Evolutionary conservation across 2,329 filamentous ascomycete genomes (phyloP).

Genomic region (Ploettnerulaceae sp.): DNA sequence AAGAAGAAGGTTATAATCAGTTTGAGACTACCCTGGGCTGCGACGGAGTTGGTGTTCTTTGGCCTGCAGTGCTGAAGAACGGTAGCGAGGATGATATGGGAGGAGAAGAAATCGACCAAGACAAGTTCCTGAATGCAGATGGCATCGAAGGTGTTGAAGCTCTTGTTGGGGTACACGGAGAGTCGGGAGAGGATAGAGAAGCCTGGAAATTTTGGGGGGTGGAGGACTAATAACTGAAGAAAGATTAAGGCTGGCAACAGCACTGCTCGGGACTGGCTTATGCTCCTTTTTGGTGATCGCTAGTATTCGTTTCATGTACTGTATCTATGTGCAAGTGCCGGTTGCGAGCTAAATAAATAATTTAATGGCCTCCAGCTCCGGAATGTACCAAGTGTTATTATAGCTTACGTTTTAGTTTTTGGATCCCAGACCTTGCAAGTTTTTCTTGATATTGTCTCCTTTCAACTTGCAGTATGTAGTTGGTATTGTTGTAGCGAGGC

Average conservation of each 20-base stretch:
- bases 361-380: neutral
- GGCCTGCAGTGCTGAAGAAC: slow-evolving; percentile 86
- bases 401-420: neutral
- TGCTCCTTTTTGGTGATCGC: neutral
- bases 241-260: slow-evolving; percentile 22
- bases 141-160: slow-evolving; percentile 81
- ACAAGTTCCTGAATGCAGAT: slow-evolving; percentile 79
- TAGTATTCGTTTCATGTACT: slow-evolving; percentile 12
- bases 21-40: slow-evolving; percentile 90
- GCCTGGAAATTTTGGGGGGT: slow-evolving; percentile 86
- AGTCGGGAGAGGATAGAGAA: slow-evolving; percentile 58
- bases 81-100: slow-evolving; percentile 72
- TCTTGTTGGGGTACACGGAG: slow-evolving; percentile 73
- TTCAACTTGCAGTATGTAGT: slow-evolving; percentile 7
- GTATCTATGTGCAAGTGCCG: slow-evolving; percentile 11
- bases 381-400: neutral
- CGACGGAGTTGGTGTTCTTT: slow-evolving; percentile 89
- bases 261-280: slow-evolving; percentile 1
- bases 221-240: slow-evolving; percentile 35
- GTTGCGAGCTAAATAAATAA: slow-evolving; percentile 13
- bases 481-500: slow-evolving; percentile 24
- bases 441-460: slow-evolving; percentile 2
- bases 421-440: neutral
- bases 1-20: slow-evolving; percentile 69
- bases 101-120: slow-evolving; percentile 88